Evolutionary conservation across 306 rosid species (phyloP).

Genomic region (Mimosa pudica): DNA sequence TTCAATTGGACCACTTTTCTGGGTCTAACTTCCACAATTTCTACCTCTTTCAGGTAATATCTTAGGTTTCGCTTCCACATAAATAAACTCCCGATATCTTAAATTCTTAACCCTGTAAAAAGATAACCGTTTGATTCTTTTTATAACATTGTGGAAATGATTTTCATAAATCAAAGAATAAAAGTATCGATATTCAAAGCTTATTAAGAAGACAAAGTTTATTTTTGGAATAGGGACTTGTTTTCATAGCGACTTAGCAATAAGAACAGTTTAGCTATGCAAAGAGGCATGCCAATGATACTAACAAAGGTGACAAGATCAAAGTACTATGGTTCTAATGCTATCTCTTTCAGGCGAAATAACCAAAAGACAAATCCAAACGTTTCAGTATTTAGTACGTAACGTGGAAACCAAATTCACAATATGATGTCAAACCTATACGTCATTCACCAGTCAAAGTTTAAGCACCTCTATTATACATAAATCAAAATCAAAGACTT

Average conservation of each 20-base stretch:
- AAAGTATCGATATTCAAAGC: no score
- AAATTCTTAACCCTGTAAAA: no score
- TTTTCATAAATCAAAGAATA: no score
- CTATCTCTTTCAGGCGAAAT: conserved; percentile 18
- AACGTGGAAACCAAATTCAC: conserved; percentile 29
- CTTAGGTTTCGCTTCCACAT: background rate
- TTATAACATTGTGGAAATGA: no score
- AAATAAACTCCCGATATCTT: background rate
- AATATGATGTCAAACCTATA: conserved; percentile 32
- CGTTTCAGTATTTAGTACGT: conserved; percentile 9
- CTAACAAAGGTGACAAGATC: background rate
- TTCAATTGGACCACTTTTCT: background rate
- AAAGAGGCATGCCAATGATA: background rate
- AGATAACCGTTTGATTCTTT: no score
- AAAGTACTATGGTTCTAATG: background rate
- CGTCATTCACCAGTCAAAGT: conserved; percentile 37
- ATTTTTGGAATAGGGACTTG: background rate
- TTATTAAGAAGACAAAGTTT: no score
- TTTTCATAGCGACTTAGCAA: background rate
- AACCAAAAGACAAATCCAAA: conserved; percentile 15
- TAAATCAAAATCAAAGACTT: background rate
- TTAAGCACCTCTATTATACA: conserved; percentile 22
- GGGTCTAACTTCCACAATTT: background rate
- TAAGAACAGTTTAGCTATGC: background rate
- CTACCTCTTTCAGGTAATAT: background rate